phyloP scores from a whole-genome alignment of 345 rosid genomes.

The Mangifera indica region DNA sequence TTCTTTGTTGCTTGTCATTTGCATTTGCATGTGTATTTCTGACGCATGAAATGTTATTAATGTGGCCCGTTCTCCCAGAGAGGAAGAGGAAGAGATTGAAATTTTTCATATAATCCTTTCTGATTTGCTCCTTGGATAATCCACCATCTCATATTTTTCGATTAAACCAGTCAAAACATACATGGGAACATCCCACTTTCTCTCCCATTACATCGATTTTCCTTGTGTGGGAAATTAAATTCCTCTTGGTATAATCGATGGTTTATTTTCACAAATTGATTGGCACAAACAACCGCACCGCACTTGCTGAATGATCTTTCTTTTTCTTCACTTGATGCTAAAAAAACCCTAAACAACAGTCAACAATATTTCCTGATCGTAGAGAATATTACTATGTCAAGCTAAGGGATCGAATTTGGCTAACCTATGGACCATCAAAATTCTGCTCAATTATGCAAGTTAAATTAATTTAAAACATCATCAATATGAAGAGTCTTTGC shows the following conservation, averaged over 20 bases:
- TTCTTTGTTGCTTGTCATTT: slow-evolving; percentile 5
- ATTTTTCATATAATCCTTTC: slow-evolving; percentile 1
- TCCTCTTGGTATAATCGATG: background rate
- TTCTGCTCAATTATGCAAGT: slow-evolving; percentile 8
- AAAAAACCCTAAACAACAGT: background rate
- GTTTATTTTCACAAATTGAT: background rate
- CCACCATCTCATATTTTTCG: too few species aligned
- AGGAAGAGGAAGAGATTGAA: slow-evolving; percentile 2
- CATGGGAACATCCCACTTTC: too few species aligned
- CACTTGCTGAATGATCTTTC: background rate
- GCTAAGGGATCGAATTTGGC: background rate
- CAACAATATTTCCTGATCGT: background rate
- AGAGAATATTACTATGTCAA: background rate
- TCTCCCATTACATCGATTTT: background rate
- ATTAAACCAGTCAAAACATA: too few species aligned
- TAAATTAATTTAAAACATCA: background rate
- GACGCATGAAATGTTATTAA: slow-evolving; percentile 37
- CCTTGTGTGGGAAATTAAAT: background rate
- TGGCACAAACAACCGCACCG: background rate
- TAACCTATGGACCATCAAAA: slow-evolving; percentile 12
- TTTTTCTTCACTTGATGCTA: background rate
- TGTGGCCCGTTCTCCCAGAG: slow-evolving; percentile 32
- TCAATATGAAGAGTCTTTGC: background rate
- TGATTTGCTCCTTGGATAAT: too few species aligned
- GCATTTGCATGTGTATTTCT: slow-evolving; percentile 29